A percentile compares a stretch with the other conserved stretches of the same genome.
Conservation (phyloP, 139 green algal genomes). For the Pedinophyceae sp. region DNA sequence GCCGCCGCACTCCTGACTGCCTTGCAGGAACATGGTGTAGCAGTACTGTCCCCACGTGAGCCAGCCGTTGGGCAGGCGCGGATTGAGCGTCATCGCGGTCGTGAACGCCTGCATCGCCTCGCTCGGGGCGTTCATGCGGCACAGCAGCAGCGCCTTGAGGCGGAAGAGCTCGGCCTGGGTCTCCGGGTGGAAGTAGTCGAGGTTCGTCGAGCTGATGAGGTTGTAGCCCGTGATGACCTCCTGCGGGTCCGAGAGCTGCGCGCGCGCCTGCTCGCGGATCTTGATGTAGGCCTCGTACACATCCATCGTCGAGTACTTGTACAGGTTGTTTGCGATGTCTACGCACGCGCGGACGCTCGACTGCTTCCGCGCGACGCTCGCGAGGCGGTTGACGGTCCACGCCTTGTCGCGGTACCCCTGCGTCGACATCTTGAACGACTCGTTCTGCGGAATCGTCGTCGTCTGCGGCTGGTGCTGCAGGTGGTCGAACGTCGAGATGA, state of each 20-base stretch:
- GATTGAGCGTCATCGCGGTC: conserved; percentile 61
- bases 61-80: conserved; percentile 64
- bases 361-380: conserved; percentile 58
- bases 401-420: conserved; percentile 64
- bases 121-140: conserved; percentile 22
- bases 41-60: conserved; percentile 78
- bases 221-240: conserved; percentile 62
- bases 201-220: conserved; percentile 80
- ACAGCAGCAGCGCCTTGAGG: conserved; percentile 57
- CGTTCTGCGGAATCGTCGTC: conserved; percentile 5
- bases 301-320: conserved; percentile 93
- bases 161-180: conserved; percentile 85
- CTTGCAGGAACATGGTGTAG: conserved; percentile 45
- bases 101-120: conserved; percentile 48
- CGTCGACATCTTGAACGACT: conserved; percentile 9
- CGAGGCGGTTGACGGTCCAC: conserved; percentile 87
- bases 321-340: conserved; percentile 76
- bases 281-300: conserved; percentile 97
- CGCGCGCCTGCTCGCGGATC: conserved; percentile 73
- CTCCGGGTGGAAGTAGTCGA: conserved; percentile 85
- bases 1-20: not conserved
- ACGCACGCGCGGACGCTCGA: conserved; percentile 19
- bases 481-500: conserved; percentile 72
- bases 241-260: conserved; percentile 28
- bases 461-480: not conserved